Evolutionary conservation across 2,329 filamentous ascomycete species (phyloP).

Genomic region (Massarina eburnea): DNA sequence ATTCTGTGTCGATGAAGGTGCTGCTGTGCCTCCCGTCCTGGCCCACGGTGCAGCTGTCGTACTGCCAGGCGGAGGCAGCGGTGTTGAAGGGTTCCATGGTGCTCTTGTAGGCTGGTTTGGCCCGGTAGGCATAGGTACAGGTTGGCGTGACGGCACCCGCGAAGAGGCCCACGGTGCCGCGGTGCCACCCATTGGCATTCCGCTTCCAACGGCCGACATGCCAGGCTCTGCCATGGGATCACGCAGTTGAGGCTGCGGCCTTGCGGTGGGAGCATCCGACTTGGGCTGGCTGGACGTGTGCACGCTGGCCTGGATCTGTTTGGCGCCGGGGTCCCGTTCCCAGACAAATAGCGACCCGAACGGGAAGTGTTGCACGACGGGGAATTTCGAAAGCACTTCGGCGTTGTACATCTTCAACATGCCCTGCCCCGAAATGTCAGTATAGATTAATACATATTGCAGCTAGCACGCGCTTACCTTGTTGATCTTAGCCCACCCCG

Average conservation of each 20-base stretch:
- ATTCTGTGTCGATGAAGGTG: constrained; percentile 4
- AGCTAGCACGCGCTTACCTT: constrained; percentile 36
- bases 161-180: constrained; percentile 29
- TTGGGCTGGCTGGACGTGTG: constrained; percentile 42
- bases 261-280: constrained; percentile 17
- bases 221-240: constrained; percentile 26
- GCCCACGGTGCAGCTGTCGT: constrained; percentile 33
- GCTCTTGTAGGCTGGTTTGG: constrained; percentile 38
- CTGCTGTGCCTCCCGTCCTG: constrained; percentile 8
- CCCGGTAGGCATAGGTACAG: constrained; percentile 24
- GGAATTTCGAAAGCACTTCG: constrained; percentile 94
- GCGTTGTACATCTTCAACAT: constrained; percentile 99
- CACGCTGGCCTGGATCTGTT: constrained; percentile 31
- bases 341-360: constrained; percentile 54
- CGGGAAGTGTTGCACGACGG: constrained; percentile 90
- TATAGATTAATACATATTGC: neutral
- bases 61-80: constrained; percentile 15
- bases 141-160: constrained; percentile 8
- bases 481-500: constrained; percentile 97
- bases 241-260: constrained; percentile 24
- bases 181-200: constrained; percentile 14
- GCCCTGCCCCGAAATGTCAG: constrained; percentile 55
- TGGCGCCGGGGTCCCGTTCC: constrained; percentile 48
- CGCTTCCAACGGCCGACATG: constrained; percentile 5
- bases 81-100: constrained; percentile 30